Conservation (phyloP, 2,329 filamentous ascomycete genomes). For the Microdochium nivale region DNA sequence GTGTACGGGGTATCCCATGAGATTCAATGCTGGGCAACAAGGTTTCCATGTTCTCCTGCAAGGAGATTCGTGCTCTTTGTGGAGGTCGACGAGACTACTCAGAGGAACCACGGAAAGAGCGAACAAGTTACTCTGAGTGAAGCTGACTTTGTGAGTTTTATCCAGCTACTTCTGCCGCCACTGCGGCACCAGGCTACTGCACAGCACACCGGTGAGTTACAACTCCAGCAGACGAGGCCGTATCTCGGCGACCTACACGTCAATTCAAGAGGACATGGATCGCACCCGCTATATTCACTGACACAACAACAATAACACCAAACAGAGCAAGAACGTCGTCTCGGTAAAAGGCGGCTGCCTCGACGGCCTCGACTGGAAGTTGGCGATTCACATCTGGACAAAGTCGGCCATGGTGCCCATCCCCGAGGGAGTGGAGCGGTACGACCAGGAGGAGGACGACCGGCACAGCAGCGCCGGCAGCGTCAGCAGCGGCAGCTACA, state of each 20-base stretch:
- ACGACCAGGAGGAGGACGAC: conserved; percentile 40
- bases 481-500: conserved; percentile 27
- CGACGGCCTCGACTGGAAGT: conserved; percentile 50
- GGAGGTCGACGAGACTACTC: no score
- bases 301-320: not conserved
- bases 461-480: not conserved
- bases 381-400: conserved; percentile 60
- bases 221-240: not conserved
- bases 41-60: no score
- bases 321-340: conserved; percentile 47
- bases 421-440: conserved; percentile 51
- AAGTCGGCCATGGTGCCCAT: conserved; percentile 61
- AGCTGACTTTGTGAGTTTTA: not conserved
- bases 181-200: conserved; percentile 59
- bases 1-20: no score
- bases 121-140: not conserved
- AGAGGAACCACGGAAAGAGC: no score
- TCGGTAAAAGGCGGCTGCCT: conserved; percentile 62
- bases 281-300: not conserved
- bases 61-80: no score
- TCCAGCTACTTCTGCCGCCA: conserved; percentile 55
- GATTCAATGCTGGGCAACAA: no score
- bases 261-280: not conserved
- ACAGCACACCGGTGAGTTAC: conserved; percentile 44
- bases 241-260: not conserved